Conservation (phyloP, 805 yeast genomes). For the Ogataea kodamae region DNA sequence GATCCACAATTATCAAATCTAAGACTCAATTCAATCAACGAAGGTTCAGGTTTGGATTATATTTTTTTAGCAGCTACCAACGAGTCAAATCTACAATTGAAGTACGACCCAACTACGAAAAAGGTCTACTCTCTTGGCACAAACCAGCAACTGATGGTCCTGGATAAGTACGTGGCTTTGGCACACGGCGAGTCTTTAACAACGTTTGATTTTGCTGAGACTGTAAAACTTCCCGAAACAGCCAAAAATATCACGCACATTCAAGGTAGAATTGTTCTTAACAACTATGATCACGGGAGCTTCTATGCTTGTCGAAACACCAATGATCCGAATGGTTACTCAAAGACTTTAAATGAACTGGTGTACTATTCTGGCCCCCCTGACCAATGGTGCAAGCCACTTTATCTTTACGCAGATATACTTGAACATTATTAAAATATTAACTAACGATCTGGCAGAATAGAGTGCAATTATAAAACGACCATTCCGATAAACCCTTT, state of each 20-base stretch:
- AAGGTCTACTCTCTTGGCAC: slow-evolving; percentile 10
- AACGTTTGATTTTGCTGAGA: slow-evolving; percentile 5
- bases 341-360: slow-evolving; percentile 26
- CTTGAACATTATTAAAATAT: slow-evolving; percentile 5
- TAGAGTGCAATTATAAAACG: too few species aligned
- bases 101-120: slow-evolving; percentile 6
- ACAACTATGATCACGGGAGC: slow-evolving; percentile 6
- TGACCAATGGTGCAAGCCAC: slow-evolving; percentile 6
- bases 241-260: slow-evolving; percentile 2
- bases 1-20: slow-evolving; percentile 6
- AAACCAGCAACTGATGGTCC: slow-evolving; percentile 10
- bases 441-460: too few species aligned
- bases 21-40: slow-evolving; percentile 15
- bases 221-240: slow-evolving; percentile 4
- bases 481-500: slow-evolving; percentile 89
- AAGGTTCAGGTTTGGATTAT: slow-evolving; percentile 19
- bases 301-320: slow-evolving; percentile 40
- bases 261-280: slow-evolving; percentile 16
- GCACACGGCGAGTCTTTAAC: slow-evolving; percentile 11
- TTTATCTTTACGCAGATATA: slow-evolving; percentile 12
- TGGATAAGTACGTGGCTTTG: slow-evolving; percentile 13
- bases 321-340: slow-evolving; percentile 39
- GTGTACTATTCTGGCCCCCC: slow-evolving; percentile 20
- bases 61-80: slow-evolving; percentile 15
- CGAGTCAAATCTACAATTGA: slow-evolving; percentile 10